Base-by-base conservation (phyloP, 768 basidiomycete genomes). In the Phaeotremella skinneri region DNA sequence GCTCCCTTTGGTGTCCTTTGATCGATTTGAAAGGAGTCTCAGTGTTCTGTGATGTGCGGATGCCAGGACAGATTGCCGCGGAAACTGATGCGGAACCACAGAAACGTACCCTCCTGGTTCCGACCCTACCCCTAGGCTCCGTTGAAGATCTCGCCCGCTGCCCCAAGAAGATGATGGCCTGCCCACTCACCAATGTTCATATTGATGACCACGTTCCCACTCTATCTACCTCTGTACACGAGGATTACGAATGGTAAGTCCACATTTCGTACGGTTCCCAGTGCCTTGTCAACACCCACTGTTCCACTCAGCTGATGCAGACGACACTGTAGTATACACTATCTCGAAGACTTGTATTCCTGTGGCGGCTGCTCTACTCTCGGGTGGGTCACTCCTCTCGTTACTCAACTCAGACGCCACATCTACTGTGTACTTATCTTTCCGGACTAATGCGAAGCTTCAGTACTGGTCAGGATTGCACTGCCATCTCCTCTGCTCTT, bases 331-430 rank as follows among this genome's bases (percentile, higher is more conserved):
- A 45, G 43, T 45, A 45, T 45, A 7, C 13, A 21, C 21, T 45
- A 45, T 21, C 21, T 25, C 17, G 53, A 55, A 45, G 53, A 55
- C 31, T 29, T 55, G 6, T 55, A 42, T 29, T 55, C 53, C 6
- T 55, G 53, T 29, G 53, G 53, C 23, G 53, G 53, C 17, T 55
- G 53, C 25, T 41, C 53, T 6, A 55, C 53, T 23, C 21, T 55
- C 6, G 20, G 43, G 43, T 45, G 43, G 23, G 6, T 45, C n/a
- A n/a, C n/a, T n/a, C n/a, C n/a, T n/a, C n/a, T n/a, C n/a, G n/a
- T n/a, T n/a, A n/a, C n/a, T n/a, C n/a, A n/a, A n/a, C n/a, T n/a
- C n/a, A n/a, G n/a, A n/a, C n/a, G n/a, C n/a, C n/a, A n/a, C n/a
- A n/a, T n/a, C n/a, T n/a, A n/a, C n/a, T n/a, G n/a, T n/a, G n/a